phyloP scores from a whole-genome alignment of 2,329 filamentous ascomycete genomes.

The Cytospora piceicola region DNA sequence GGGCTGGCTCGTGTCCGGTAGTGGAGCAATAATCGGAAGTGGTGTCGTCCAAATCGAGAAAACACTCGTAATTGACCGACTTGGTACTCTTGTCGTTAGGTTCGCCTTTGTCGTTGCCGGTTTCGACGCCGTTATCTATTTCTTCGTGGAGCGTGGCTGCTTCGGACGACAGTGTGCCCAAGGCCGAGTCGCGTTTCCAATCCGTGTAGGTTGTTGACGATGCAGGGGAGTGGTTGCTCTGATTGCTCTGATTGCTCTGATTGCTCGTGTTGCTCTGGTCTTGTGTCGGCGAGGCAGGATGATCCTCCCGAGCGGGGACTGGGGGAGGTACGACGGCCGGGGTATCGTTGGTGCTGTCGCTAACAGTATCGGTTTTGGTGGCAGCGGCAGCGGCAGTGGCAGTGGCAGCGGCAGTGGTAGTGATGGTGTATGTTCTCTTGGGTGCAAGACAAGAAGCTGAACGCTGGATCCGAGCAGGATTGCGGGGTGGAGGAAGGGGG shows the following conservation, averaged over 20 bases:
- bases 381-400: constrained; percentile 31
- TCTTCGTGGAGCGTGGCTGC: constrained; percentile 40
- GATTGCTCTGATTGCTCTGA: constrained; percentile 25
- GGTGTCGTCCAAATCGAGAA: constrained; percentile 14
- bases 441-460: constrained; percentile 27
- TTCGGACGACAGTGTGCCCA: constrained; percentile 49
- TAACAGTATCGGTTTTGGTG: neutral
- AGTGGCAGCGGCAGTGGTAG: constrained; percentile 36
- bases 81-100: constrained; percentile 32
- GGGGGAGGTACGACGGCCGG: constrained; percentile 43
- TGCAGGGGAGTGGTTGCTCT: constrained; percentile 30
- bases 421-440: constrained; percentile 22
- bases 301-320: constrained; percentile 49
- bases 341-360: constrained; percentile 25
- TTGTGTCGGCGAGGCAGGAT: neutral
- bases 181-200: constrained; percentile 60
- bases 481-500: constrained; percentile 51
- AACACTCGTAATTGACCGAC: neutral
- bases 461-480: constrained; percentile 42
- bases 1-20: constrained; percentile 12
- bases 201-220: constrained; percentile 41
- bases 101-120: constrained; percentile 33
- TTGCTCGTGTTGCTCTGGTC: constrained; percentile 11
- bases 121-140: constrained; percentile 31
- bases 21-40: constrained; percentile 21